phyloP scores from a whole-genome alignment of 768 basidiomycete genomes.

The Phylloporus sp. region DNA sequence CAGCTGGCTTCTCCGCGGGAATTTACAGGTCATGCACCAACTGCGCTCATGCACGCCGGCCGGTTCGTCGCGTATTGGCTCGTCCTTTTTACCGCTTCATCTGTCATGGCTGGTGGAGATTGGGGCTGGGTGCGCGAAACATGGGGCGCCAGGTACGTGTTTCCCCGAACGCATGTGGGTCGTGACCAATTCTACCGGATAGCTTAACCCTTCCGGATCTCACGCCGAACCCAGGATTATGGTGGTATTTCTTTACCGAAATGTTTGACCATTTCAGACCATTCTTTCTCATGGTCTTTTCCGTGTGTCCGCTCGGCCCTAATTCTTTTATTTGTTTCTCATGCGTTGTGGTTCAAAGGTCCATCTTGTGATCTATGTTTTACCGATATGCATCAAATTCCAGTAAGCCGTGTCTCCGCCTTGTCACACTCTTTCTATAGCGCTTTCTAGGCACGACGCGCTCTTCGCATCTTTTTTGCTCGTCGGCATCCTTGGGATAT shows the following conservation, averaged over 20 bases:
- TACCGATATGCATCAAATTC: conserved; percentile 85
- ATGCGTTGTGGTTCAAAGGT: conserved; percentile 40
- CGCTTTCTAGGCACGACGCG: conserved; percentile 63
- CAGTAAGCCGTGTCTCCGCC: conserved; percentile 43
- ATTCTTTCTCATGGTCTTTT: conserved; percentile 94
- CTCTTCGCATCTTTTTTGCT: conserved; percentile 76
- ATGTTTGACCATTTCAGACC: conserved; percentile 98
- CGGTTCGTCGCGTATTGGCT: conserved; percentile 51
- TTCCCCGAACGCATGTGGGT: background rate
- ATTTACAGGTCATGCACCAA: conserved; percentile 17
- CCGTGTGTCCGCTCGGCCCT: conserved; percentile 51
- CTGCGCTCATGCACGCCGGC: conserved; percentile 26
- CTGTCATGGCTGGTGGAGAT: conserved; percentile 54
- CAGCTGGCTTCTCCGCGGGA: conserved; percentile 57
- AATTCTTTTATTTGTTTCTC: background rate
- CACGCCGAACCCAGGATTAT: conserved; percentile 89
- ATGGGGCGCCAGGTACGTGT: conserved; percentile 74
- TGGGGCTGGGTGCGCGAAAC: conserved; percentile 70
- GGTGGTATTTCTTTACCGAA: conserved; percentile 99
- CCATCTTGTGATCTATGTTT: conserved; percentile 77
- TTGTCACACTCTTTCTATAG: background rate
- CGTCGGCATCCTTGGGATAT: conserved; percentile 69
- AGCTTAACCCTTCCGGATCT: conserved; percentile 83
- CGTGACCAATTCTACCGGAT: background rate
- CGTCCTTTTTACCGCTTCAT: conserved; percentile 41